Percentiles rank a stretch among this genome's conserved stretches.
phyloP scores from a whole-genome alignment of 2,329 filamentous ascomycete species.

The Fusarium coicis region DNA sequence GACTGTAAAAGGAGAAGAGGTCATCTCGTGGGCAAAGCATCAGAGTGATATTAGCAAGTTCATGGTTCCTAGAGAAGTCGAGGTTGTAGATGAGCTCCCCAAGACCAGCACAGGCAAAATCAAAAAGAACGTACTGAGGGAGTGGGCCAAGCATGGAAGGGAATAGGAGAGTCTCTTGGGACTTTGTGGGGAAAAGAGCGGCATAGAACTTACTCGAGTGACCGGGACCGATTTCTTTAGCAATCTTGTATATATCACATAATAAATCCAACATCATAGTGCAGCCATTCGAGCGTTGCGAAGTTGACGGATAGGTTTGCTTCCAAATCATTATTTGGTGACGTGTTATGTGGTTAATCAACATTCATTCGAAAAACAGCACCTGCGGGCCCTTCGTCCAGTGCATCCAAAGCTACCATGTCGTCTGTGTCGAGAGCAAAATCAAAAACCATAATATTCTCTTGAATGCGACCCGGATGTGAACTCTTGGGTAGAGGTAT shows the following conservation, averaged over 20 bases:
- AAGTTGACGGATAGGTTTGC: background rate
- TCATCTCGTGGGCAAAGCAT: constrained; percentile 88
- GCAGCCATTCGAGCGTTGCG: background rate
- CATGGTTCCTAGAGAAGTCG: constrained; percentile 81
- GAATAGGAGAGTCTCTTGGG: constrained; percentile 9
- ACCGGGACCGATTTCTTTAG: background rate
- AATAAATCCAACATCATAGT: constrained; percentile 1
- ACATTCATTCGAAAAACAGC: constrained; percentile 49
- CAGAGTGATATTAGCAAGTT: constrained; percentile 86
- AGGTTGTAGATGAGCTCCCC: constrained; percentile 86
- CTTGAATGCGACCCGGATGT: constrained; percentile 65
- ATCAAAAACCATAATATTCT: constrained; percentile 70
- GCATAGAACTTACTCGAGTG: background rate
- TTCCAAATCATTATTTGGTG: background rate
- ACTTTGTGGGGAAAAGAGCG: background rate
- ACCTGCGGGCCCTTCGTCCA: constrained; percentile 45
- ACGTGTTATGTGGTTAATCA: background rate
- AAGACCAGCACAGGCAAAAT: constrained; percentile 98
- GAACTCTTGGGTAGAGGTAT: constrained; percentile 75
- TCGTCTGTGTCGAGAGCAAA: constrained; percentile 68
- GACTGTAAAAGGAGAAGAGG: constrained; percentile 60
- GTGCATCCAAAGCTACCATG: constrained; percentile 56
- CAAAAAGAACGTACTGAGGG: constrained; percentile 90
- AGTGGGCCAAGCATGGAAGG: constrained; percentile 71
- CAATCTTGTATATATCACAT: constrained; percentile 7